Percentiles rank a stretch among this genome's conserved stretches.
Conservation (phyloP, 2,329 filamentous ascomycete genomes). For the Sporothrix protearum region DNA sequence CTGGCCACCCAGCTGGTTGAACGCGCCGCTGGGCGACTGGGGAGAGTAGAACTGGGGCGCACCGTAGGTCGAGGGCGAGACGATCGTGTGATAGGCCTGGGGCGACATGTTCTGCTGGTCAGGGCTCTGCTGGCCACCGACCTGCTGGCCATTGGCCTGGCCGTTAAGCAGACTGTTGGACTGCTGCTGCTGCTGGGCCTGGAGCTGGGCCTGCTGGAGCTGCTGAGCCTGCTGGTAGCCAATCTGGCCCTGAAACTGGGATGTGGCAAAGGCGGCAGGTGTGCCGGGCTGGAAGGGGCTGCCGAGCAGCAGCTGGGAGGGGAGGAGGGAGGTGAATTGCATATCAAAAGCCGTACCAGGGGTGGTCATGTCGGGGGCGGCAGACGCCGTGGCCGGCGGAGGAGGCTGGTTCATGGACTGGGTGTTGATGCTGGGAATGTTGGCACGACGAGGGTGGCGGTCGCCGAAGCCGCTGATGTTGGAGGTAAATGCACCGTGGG, state of each 20-base stretch:
- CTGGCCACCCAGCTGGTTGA: constrained; percentile 59
- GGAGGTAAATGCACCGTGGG: constrained; percentile 85
- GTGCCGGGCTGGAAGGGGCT: constrained; percentile 96
- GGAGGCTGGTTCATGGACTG: constrained; percentile 53
- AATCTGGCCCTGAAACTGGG: constrained; percentile 83
- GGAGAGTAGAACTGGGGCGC: constrained; percentile 77
- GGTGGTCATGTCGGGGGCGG: constrained; percentile 71
- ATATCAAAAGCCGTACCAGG: constrained; percentile 91
- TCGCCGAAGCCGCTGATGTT: constrained; percentile 84
- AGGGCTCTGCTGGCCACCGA: constrained; percentile 58
- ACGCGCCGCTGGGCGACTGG: constrained; percentile 81
- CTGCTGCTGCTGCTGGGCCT: constrained; percentile 46
- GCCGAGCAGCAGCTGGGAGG: constrained; percentile 88
- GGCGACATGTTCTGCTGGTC: constrained; percentile 75
- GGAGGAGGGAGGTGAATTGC: constrained; percentile 95
- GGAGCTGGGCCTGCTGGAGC: constrained; percentile 57
- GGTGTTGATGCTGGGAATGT: constrained; percentile 92
- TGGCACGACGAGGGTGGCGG: constrained; percentile 76
- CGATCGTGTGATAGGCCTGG: constrained; percentile 76
- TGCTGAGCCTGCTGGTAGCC: constrained; percentile 68
- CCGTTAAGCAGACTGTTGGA: constrained; percentile 49
- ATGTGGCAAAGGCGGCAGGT: constrained; percentile 81
- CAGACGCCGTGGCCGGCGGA: constrained; percentile 43
- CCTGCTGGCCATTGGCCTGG: constrained; percentile 70
- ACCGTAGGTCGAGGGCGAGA: constrained; percentile 80